A percentile compares a stretch with the other conserved stretches of the same genome.
Conservation (phyloP, 345 rosid species). For the Eucalyptus viminalis region DNA sequence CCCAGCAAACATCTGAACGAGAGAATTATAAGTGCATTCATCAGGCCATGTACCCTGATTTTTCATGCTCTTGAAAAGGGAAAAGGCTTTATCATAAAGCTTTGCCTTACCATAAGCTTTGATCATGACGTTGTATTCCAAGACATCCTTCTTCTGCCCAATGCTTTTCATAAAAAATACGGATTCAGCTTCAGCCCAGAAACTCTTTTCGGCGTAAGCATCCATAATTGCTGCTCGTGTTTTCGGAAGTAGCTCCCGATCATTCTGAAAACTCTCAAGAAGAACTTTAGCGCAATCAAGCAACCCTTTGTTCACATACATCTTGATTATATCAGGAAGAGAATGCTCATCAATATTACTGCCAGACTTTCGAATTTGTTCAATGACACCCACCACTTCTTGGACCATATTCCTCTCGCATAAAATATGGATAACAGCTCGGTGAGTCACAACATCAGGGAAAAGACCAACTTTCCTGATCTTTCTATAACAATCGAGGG, state of each 20-base stretch:
- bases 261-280: conserved; percentile 31
- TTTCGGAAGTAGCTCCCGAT: conserved; percentile 37
- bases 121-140: conserved; percentile 79
- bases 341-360: conserved; percentile 57
- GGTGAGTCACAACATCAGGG: conserved; percentile 63
- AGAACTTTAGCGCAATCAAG: conserved; percentile 32
- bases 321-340: conserved; percentile 57
- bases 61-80: conserved; percentile 71
- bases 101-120: conserved; percentile 87
- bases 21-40: conserved; percentile 70
- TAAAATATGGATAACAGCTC: conserved; percentile 65
- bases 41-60: conserved; percentile 87
- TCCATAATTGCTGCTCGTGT: conserved; percentile 62
- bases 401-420: conserved; percentile 56
- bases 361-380: conserved; percentile 44
- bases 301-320: conserved; percentile 53
- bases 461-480: conserved; percentile 67
- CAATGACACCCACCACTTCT: conserved; percentile 53
- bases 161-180: conserved; percentile 42
- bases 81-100: conserved; percentile 73
- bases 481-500: conserved; percentile 43
- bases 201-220: conserved; percentile 65
- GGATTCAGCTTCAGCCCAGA: conserved; percentile 79
- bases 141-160: conserved; percentile 42
- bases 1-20: conserved; percentile 71